Conservation (phyloP, 495 filamentous ascomycete species). For the Tuber umbilicatum region DNA sequence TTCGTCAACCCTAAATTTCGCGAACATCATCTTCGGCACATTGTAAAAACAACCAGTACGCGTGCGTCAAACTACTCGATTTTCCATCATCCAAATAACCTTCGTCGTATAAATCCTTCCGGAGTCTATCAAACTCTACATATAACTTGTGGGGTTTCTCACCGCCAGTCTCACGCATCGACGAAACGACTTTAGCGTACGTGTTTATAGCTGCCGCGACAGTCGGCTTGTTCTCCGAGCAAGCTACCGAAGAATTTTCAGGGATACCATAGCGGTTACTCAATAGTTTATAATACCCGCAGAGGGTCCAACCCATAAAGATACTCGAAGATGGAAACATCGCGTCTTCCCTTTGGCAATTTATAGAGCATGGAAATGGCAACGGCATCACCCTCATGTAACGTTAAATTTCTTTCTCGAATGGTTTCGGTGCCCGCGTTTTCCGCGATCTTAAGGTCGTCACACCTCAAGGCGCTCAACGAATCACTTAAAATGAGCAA, state of each 20-base stretch:
- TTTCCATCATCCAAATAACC: constrained; percentile 7
- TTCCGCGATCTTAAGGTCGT: too few species aligned
- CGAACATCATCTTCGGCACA: neutral
- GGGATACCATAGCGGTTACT: constrained; percentile 7
- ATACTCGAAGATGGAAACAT: neutral
- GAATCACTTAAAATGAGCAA: too few species aligned
- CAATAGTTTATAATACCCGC: constrained; percentile 9
- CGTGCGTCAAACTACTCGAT: neutral
- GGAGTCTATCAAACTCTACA: neutral
- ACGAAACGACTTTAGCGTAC: neutral
- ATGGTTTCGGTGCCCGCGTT: too few species aligned
- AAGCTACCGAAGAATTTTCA: neutral
- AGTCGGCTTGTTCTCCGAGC: neutral
- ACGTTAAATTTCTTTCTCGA: neutral
- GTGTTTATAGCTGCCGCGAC: neutral
- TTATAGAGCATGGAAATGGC: constrained; percentile 3
- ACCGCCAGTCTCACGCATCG: neutral
- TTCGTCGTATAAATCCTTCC: neutral
- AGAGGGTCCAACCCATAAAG: constrained; percentile 9
- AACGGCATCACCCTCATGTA: neutral
- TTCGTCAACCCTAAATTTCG: neutral
- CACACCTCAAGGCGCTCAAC: too few species aligned
- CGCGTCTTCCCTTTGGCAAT: constrained; percentile 1
- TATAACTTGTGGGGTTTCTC: neutral
- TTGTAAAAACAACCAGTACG: constrained; percentile 1